phyloP scores from a whole-genome alignment of 2,329 filamentous ascomycete genomes.

The Dactylellina parvicollis region DNA sequence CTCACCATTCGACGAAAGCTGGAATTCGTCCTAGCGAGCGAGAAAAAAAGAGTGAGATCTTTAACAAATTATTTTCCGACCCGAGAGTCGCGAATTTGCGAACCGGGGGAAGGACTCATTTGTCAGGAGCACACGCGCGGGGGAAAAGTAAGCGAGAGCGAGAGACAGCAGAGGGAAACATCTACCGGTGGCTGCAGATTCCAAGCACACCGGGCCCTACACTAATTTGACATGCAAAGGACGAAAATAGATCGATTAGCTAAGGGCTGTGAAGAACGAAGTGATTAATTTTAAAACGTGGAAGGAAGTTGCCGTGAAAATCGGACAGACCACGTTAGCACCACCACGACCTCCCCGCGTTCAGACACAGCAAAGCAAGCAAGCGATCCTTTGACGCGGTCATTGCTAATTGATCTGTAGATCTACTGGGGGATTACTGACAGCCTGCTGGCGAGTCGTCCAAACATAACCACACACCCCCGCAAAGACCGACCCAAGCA shows the following conservation, averaged over 20 bases:
- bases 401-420: too few species aligned
- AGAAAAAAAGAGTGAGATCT: neutral
- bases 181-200: too few species aligned
- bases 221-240: conserved; percentile 14
- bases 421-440: too few species aligned
- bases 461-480: too few species aligned
- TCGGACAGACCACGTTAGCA: conserved; percentile 9
- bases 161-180: conserved; percentile 21
- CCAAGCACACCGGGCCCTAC: neutral
- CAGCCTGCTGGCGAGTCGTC: too few species aligned
- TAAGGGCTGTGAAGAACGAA: conserved; percentile 5
- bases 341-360: neutral
- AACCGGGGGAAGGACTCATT: too few species aligned
- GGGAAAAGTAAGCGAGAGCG: conserved; percentile 25
- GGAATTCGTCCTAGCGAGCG: neutral
- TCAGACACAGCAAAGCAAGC: too few species aligned
- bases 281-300: neutral
- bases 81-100: conserved; percentile 23
- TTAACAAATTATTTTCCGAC: neutral
- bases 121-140: too few species aligned
- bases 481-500: too few species aligned
- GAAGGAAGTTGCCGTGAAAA: conserved; percentile 3
- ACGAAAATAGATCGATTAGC: conserved; percentile 37
- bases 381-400: too few species aligned
- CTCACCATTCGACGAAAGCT: too few species aligned